A percentile compares a stretch with the other conserved stretches of the same genome.
phyloP scores from a whole-genome alignment of 495 filamentous ascomycete species.

The Lasiosphaeria ovina region DNA sequence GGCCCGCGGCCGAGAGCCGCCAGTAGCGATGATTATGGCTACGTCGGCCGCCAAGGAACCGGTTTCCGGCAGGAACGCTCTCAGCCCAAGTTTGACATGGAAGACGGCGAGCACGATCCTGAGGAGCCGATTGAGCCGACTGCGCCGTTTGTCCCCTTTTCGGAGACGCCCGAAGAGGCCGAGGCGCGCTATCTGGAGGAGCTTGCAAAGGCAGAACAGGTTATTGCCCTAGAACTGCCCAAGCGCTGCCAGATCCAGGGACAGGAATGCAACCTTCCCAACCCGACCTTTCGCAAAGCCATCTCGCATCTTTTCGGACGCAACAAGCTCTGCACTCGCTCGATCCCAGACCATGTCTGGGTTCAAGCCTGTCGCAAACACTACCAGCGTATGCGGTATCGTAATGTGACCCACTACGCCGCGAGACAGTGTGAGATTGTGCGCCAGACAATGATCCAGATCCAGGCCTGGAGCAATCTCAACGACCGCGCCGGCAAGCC shows the following conservation, averaged over 20 bases:
- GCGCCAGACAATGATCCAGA: conserved; percentile 51
- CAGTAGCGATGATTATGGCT: too few species aligned
- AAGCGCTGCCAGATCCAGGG: background rate
- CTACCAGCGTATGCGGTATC: conserved; percentile 75
- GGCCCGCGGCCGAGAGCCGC: too few species aligned
- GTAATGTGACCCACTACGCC: conserved; percentile 58
- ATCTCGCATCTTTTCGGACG: conserved; percentile 87
- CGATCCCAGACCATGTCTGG: conserved; percentile 65
- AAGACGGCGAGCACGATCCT: too few species aligned
- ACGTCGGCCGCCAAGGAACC: too few species aligned
- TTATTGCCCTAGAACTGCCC: background rate
- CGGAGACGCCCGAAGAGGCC: too few species aligned
- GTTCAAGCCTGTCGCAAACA: conserved; percentile 76
- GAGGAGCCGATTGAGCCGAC: too few species aligned
- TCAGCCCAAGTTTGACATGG: too few species aligned
- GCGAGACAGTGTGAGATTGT: conserved; percentile 60
- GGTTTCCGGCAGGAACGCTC: too few species aligned
- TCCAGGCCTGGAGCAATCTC: conserved; percentile 59
- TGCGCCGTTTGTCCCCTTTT: too few species aligned
- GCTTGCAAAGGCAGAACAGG: background rate
- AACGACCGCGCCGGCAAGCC: conserved; percentile 29
- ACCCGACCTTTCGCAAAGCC: conserved; percentile 61
- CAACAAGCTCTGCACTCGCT: conserved; percentile 73
- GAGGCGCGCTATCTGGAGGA: too few species aligned
- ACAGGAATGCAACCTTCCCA: conserved; percentile 45